Evolutionary conservation across 805 yeast species (phyloP).

Genomic region (Ogataea paraovalis): DNA sequence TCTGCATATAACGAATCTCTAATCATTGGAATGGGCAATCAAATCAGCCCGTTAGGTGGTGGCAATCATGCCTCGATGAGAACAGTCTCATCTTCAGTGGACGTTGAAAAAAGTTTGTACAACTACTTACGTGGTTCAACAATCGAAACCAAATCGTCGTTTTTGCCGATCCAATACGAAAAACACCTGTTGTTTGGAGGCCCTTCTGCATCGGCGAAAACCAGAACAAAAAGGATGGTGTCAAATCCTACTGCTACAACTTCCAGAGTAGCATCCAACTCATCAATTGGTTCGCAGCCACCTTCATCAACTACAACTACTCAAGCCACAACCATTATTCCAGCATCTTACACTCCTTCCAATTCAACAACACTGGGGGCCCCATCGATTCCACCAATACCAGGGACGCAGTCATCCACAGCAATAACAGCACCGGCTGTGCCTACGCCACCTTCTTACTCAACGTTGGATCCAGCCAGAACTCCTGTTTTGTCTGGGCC

Average conservation of each 20-base stretch:
- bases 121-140: slow-evolving; percentile 45
- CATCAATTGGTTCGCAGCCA: not conserved
- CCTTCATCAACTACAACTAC: not conserved
- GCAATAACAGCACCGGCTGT: slow-evolving; percentile 1
- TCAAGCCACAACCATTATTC: not conserved
- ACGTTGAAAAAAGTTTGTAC: slow-evolving; percentile 79
- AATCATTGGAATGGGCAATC: slow-evolving; percentile 79
- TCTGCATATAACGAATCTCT: slow-evolving; percentile 84
- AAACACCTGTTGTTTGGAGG: slow-evolving; percentile 61
- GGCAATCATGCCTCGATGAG: slow-evolving; percentile 57
- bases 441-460: slow-evolving; percentile 15
- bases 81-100: slow-evolving; percentile 68
- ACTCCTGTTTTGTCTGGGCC: slow-evolving; percentile 22
- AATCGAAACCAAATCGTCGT: slow-evolving; percentile 33
- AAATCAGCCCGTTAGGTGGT: slow-evolving; percentile 66
- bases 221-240: not conserved
- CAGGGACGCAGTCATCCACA: too few species aligned
- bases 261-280: not conserved
- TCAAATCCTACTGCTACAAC: not conserved
- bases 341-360: too few species aligned
- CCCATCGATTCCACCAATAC: too few species aligned
- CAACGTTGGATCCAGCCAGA: slow-evolving; percentile 25
- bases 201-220: not conserved
- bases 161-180: slow-evolving; percentile 66
- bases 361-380: too few species aligned